Percentiles rank a stretch among this genome's conserved stretches.
phyloP scores from a whole-genome alignment of 352 stramenopile species.

The Phytophthora pistaciae region DNA sequence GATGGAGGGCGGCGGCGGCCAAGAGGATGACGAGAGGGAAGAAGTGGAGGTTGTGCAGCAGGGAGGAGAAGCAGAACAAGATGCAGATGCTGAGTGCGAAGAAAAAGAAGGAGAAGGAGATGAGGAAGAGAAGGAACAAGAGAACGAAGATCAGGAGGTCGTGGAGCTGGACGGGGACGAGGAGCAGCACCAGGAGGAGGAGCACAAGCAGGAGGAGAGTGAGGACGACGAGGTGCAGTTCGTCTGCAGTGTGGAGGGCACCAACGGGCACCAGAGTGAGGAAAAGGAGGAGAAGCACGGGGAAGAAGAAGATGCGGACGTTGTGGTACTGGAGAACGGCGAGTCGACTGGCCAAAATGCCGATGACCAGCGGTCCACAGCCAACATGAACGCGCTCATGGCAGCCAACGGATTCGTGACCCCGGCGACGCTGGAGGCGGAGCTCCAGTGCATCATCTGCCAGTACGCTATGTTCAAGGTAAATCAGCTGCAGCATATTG shows the following conservation, averaged over 20 bases:
- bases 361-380: conserved; percentile 21
- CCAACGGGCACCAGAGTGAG: neutral
- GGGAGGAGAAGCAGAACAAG: neutral
- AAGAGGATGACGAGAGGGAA: neutral
- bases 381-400: conserved; percentile 24
- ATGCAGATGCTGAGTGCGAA: neutral
- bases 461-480: conserved; percentile 68
- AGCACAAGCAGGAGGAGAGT: conserved; percentile 25
- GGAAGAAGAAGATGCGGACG: neutral
- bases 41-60: neutral
- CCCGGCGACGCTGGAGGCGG: conserved; percentile 30
- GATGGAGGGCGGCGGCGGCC: conserved; percentile 8
- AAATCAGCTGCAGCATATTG: neutral
- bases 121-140: neutral
- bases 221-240: conserved; percentile 39
- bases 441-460: conserved; percentile 69
- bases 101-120: neutral
- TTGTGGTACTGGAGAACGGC: conserved; percentile 14
- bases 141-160: conserved; percentile 7
- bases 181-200: conserved; percentile 3
- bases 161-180: conserved; percentile 19
- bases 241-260: conserved; percentile 20
- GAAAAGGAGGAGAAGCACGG: conserved; percentile 13
- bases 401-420: conserved; percentile 31
- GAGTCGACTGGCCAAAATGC: neutral